A percentile compares a stretch with the other conserved stretches of the same genome.
Evolutionary conservation across 2,329 filamentous ascomycete species (phyloP).

Genomic region (Penicillium sp.): DNA sequence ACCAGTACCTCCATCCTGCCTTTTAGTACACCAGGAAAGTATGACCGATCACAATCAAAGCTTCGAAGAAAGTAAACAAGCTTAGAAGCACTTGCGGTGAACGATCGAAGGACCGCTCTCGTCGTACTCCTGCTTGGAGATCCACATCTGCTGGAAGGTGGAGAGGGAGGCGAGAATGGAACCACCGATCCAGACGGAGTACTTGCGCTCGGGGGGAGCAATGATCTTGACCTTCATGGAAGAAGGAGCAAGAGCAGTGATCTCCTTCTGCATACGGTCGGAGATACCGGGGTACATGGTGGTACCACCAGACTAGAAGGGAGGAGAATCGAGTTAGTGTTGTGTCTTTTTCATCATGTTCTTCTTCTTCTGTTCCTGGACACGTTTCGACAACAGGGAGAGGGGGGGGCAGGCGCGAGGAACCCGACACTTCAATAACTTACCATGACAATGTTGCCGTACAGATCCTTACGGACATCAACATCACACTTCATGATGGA

Average conservation of each 20-base stretch:
- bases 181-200: slow-evolving; percentile 99
- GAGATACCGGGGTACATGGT: slow-evolving; percentile 99
- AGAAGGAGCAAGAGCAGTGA: slow-evolving; percentile 96
- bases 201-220: slow-evolving; percentile 99
- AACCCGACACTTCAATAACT: slow-evolving; percentile 33
- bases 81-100: slow-evolving; percentile 99
- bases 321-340: slow-evolving; percentile 6
- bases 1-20: slow-evolving; percentile 34
- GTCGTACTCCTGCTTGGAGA: slow-evolving; percentile 99
- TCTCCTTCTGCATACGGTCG: slow-evolving; percentile 99
- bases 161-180: slow-evolving; percentile 99
- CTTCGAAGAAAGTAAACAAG: slow-evolving; percentile 12
- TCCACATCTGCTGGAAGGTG: slow-evolving; percentile 99
- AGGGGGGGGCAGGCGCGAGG: background rate
- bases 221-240: slow-evolving; percentile 99
- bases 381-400: background rate
- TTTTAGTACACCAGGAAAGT: slow-evolving; percentile 40
- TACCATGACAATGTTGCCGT: slow-evolving; percentile 99
- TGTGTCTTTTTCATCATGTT: no score
- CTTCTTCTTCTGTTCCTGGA: no score
- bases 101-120: slow-evolving; percentile 99
- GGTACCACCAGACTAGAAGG: slow-evolving; percentile 87
- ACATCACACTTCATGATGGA: slow-evolving; percentile 99
- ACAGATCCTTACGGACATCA: slow-evolving; percentile 99
- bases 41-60: slow-evolving; percentile 34